phyloP scores from a whole-genome alignment of 305 asterid species.

The Fraxinus latifolia region DNA sequence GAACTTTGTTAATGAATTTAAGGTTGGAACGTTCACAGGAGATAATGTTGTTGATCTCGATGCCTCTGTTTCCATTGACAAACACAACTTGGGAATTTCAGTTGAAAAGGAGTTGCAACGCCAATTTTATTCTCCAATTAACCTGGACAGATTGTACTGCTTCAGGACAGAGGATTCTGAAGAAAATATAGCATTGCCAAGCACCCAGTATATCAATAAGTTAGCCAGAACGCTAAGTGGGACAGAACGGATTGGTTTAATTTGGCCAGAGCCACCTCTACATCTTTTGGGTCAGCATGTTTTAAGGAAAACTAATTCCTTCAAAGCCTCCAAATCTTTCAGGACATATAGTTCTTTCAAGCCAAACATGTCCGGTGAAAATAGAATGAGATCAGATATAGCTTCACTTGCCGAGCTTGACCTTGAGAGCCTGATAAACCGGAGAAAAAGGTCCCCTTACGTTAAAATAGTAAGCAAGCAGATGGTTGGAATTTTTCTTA shows the following conservation, averaged over 20 bases:
- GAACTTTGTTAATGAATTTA: conserved; percentile 27
- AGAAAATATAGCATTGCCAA: conserved; percentile 40
- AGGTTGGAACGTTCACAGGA: conserved; percentile 26
- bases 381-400: conserved; percentile 35
- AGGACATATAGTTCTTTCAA: conserved; percentile 54
- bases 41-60: conserved; percentile 23
- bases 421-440: conserved; percentile 64
- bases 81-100: conserved; percentile 22
- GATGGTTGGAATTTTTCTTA: conserved; percentile 84
- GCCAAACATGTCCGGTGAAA: conserved; percentile 32
- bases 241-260: conserved; percentile 70
- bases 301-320: conserved; percentile 53
- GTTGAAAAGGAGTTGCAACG: conserved; percentile 30
- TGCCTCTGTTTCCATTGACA: conserved; percentile 25
- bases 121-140: conserved; percentile 52
- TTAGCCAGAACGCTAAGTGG: conserved; percentile 58
- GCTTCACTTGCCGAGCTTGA: conserved; percentile 55
- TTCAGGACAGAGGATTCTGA: conserved; percentile 40
- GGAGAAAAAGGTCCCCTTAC: conserved; percentile 71
- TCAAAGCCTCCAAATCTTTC: conserved; percentile 55
- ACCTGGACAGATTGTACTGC: conserved; percentile 54
- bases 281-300: conserved; percentile 56
- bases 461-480: conserved; percentile 93
- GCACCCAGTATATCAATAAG: conserved; percentile 31
- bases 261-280: conserved; percentile 97